phyloP scores from a whole-genome alignment of 2,329 filamentous ascomycete genomes.

The Blumeria graminis region DNA sequence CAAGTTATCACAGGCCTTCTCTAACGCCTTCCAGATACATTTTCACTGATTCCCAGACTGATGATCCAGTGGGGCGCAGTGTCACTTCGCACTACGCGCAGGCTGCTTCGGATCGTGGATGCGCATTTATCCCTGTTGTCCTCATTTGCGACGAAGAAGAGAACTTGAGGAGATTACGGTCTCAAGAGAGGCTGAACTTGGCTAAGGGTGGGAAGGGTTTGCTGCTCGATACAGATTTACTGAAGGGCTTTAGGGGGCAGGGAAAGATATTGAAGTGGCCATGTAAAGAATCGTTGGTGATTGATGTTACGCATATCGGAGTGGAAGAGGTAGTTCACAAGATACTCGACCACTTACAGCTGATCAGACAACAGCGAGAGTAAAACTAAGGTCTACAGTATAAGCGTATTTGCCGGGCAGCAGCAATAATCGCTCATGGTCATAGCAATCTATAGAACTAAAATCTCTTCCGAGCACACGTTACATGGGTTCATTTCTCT shows the following conservation, averaged over 20 bases:
- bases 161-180: neutral
- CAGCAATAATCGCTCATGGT: too few species aligned
- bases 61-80: neutral
- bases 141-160: slow-evolving; percentile 2
- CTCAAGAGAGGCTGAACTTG: neutral
- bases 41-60: slow-evolving; percentile 1
- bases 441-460: too few species aligned
- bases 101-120: slow-evolving; percentile 1
- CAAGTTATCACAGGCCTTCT: too few species aligned
- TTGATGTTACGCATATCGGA: neutral
- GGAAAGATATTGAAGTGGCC: neutral
- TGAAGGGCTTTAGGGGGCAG: neutral
- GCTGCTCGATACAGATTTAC: neutral
- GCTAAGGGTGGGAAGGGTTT: neutral
- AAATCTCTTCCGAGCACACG: too few species aligned
- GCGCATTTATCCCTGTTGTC: slow-evolving; percentile 1
- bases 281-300: slow-evolving; percentile 1
- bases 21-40: neutral
- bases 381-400: too few species aligned
- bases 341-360: neutral
- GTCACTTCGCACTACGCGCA: neutral
- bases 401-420: too few species aligned
- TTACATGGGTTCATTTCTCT: too few species aligned
- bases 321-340: neutral
- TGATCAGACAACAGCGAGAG: neutral